Conservation (phyloP, 768 basidiomycete species). For the Leucocoprinus leucothites region DNA sequence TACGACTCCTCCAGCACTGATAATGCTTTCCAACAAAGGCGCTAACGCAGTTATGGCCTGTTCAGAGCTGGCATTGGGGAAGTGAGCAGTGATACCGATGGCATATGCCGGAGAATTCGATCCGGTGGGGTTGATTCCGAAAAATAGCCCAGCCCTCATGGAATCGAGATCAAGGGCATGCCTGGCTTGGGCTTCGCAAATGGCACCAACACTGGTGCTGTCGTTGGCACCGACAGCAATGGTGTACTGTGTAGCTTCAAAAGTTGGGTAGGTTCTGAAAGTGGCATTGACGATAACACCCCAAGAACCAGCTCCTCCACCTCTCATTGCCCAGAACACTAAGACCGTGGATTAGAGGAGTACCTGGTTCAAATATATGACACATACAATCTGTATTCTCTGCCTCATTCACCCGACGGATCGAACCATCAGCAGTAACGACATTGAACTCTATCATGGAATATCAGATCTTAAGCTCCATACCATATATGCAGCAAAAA, state of each 20-base stretch:
- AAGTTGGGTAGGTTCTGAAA: constrained; percentile 30
- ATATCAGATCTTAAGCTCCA: neutral
- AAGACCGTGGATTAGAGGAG: neutral
- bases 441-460: constrained; percentile 22
- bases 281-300: constrained; percentile 35
- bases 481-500: neutral
- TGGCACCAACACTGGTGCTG: constrained; percentile 16
- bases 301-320: constrained; percentile 31
- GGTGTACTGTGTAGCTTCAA: constrained; percentile 22
- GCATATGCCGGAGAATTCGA: neutral
- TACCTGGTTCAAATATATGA: neutral
- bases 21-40: neutral
- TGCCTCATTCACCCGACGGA: constrained; percentile 22
- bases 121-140: constrained; percentile 14
- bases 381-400: constrained; percentile 23
- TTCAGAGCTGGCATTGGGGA: constrained; percentile 17
- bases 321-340: constrained; percentile 27
- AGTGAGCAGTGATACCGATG: constrained; percentile 11
- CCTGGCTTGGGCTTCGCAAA: constrained; percentile 28
- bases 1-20: neutral
- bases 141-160: constrained; percentile 27
- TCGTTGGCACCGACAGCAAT: constrained; percentile 16
- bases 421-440: constrained; percentile 26
- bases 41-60: neutral
- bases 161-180: constrained; percentile 35